Evolutionary conservation across 371 early-diverging fungal species (phyloP), one percentile per base, ranked within the genome.

Genomic region (Ordospora pajunii): DNA sequence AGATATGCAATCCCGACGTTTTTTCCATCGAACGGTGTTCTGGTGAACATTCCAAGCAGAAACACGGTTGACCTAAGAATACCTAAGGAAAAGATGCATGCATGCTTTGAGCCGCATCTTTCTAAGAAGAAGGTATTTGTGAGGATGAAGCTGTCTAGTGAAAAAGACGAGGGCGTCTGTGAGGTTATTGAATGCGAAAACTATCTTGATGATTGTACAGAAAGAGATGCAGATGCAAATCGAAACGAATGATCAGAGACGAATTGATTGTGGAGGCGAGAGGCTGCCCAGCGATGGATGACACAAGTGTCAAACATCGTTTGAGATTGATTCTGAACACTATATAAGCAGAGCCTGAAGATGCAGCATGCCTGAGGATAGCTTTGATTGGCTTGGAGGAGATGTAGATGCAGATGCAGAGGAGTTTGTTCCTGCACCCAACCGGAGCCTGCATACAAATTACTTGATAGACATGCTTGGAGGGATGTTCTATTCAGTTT

Each of bases 361-460:
- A 58, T 27, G 40, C 19, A 50, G 37, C 6, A 72, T 72, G 72
- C 44, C 27, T 49, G 23, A 72, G 27, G 50, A 81, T 9, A 73
- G 78, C 25, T 81, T 81, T 70, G 67, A 78, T 37, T 81, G 82
- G 82, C 70, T 75, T 73, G 82, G 78, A 51, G 82, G 76, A n/a
- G 69, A 73, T 10, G 69, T 66, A 53, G 82, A 81, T 23, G 67
- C 73, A 72, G 82, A 75, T 12, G 75, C 72, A 11, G 78, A 78
- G 11, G 82, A 81, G 37, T 58, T 76, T 22, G 66, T 64, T 14
- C 78, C 78, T 1, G 51, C 37, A 17, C 32, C 50, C 0, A 27
- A 46, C 43, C 27, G 45, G 12, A 32, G 9, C 11, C 44, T 44
- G 4, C 32, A 65, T 43, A 51, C 19, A n/a, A 76, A 52, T n/a